Evolutionary conservation across 75 land plant genomes (phyloP).

Genomic region (Selaginella moellendorffii): DNA sequence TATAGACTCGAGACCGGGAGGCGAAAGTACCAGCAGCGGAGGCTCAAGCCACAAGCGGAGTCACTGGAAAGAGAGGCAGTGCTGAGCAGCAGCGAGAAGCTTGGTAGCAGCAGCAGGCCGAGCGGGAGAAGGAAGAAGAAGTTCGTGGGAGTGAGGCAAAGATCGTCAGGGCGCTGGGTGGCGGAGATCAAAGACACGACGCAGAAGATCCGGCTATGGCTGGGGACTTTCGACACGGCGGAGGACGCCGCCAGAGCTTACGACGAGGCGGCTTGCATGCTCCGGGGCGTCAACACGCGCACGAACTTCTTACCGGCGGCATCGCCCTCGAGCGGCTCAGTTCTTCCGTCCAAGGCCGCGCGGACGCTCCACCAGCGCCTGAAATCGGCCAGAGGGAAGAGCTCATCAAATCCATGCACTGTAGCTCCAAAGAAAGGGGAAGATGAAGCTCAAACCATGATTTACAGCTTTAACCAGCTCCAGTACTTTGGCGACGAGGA

Average conservation of each 20-base stretch:
- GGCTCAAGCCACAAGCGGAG: neutral
- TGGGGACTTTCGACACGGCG: slow-evolving; percentile 32
- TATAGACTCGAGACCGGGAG: neutral
- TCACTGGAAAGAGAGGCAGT: too few relatives aligned
- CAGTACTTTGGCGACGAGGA: too few relatives aligned
- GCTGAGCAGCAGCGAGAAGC: neutral
- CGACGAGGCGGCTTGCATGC: slow-evolving; percentile 6
- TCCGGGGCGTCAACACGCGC: neutral
- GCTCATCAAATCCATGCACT: neutral
- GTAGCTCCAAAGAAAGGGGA: too few relatives aligned
- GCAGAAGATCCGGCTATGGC: slow-evolving; percentile 23
- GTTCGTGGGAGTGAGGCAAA: slow-evolving; percentile 35
- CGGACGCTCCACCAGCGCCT: neutral
- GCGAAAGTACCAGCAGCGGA: neutral
- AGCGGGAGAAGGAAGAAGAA: slow-evolving; percentile 1
- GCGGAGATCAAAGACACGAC: slow-evolving; percentile 50
- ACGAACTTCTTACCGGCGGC: neutral
- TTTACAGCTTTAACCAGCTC: too few relatives aligned
- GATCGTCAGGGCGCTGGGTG: slow-evolving; percentile 52
- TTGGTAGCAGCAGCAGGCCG: neutral
- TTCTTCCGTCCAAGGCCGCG: slow-evolving; percentile 3
- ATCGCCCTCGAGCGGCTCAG: neutral
- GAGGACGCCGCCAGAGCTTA: slow-evolving; percentile 9
- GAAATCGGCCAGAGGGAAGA: neutral
- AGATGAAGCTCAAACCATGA: too few relatives aligned